Evolutionary conservation across 2,329 filamentous ascomycete genomes (phyloP).

Genomic region (Phialocephala subalpina): DNA sequence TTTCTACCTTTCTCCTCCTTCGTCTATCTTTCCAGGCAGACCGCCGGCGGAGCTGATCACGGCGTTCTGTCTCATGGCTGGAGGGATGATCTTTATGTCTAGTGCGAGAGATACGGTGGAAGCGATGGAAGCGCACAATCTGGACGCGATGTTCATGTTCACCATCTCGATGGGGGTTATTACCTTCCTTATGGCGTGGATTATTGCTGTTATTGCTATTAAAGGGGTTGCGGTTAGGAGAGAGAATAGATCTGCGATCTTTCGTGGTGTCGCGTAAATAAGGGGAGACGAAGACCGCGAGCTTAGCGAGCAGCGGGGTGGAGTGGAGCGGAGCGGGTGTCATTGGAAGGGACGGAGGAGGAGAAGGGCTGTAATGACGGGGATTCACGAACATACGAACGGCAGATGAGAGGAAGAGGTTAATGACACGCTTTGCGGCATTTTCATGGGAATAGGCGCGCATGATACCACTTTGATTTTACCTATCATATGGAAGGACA

Average conservation of each 20-base stretch:
- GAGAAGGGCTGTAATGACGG: neutral
- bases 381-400: neutral
- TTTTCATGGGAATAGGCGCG: conserved; percentile 16
- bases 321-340: neutral
- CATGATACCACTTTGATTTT: conserved; percentile 20
- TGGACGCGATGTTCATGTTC: conserved; percentile 94
- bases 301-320: neutral
- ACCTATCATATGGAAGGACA: neutral
- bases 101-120: conserved; percentile 80
- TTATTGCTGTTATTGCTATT: conserved; percentile 77
- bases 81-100: conserved; percentile 91
- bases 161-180: conserved; percentile 87
- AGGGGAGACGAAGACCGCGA: neutral
- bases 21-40: conserved; percentile 79
- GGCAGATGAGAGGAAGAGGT: neutral
- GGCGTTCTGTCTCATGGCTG: conserved; percentile 85
- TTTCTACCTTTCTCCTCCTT: conserved; percentile 81
- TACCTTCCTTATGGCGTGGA: conserved; percentile 85
- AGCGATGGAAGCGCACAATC: conserved; percentile 77
- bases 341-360: neutral
- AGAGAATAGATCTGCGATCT: conserved; percentile 37
- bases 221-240: conserved; percentile 82
- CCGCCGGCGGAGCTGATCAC: conserved; percentile 91
- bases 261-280: conserved; percentile 11
- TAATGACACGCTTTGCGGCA: neutral